Evolutionary conservation across 768 basidiomycete species (phyloP).

Genomic region (Imleria badia): DNA sequence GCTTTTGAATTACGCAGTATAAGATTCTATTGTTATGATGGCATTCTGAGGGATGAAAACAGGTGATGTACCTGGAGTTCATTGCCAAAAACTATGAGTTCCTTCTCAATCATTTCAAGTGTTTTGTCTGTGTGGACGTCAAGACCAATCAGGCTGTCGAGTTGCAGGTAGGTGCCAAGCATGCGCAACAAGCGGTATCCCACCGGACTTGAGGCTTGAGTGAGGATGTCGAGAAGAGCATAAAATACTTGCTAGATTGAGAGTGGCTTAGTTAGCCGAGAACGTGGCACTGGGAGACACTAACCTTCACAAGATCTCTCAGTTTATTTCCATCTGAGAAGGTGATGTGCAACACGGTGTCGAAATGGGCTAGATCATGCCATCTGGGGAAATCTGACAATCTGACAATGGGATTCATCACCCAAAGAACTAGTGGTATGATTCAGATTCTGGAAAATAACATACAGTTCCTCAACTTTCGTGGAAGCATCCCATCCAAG

Average conservation of each 20-base stretch:
- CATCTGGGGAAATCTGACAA: background rate
- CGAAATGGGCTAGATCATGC: background rate
- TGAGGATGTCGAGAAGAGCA: background rate
- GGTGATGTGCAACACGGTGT: background rate
- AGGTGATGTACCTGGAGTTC: background rate
- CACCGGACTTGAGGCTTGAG: background rate
- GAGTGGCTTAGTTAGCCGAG: background rate
- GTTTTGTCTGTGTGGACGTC: slow-evolving; percentile 30
- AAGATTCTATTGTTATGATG: no score
- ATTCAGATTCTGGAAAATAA: background rate
- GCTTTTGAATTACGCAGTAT: no score
- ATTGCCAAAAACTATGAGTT: background rate
- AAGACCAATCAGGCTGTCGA: slow-evolving; percentile 30
- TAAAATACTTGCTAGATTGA: slow-evolving; percentile 1
- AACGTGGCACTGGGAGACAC: background rate
- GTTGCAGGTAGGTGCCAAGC: slow-evolving; percentile 31
- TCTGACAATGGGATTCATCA: background rate
- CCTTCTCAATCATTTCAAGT: background rate
- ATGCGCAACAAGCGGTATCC: slow-evolving; percentile 30
- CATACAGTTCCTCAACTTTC: background rate
- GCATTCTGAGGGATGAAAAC: no score
- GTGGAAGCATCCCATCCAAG: background rate
- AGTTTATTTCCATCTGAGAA: slow-evolving; percentile 3
- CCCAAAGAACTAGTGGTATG: background rate
- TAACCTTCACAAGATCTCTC: background rate